Evolutionary conservation across 495 filamentous ascomycete species (phyloP), one percentile per base, ranked within the genome.

Genomic region (Annulohypoxylon bovei): DNA sequence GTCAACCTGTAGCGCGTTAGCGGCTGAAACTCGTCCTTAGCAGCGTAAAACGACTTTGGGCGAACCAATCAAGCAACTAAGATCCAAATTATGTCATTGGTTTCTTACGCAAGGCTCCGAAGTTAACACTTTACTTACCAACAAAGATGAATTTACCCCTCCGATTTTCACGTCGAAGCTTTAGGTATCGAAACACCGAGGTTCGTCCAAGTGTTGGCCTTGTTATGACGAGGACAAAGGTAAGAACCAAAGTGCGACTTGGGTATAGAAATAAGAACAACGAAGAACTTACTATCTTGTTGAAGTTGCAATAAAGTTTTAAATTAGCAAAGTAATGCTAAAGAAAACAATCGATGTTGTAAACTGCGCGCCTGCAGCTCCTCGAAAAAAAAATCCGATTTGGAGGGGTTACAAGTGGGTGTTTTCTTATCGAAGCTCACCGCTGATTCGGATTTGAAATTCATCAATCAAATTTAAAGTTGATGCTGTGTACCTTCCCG

Each of bases 31-130:
- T 67, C 12, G 52, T 46, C 28, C 53, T 60, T 67, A 55, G 39
- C 32, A 65, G 67, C 55, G 62, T 37, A 27, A 66, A 62, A 61
- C 39, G 16, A 28, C 9, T 46, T n/a, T 30, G 28, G 5, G 25
- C 22, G 44, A 63, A 22, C 68, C 68, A 71, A 71, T 71, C 46
- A 67, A 6, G 20, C 23, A n/a, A 8, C 8, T 22, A 53, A 22
- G 27, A 64, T 55, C 44, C 53, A 0, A 44, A 72, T 72, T 72
- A 72, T 72, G 69, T 72, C 69, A 72, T 68, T 54, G 59, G 59
- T 52, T 18, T 32, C 28, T 20, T 27, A 65, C 69, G 35, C 54
- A 71, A 71, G 62, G 68, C 68, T 66, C 46, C 42, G 35, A 67
- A 59, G 47, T 47, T 25, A 55, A 33, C 49, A 30, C 18, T n/a